Conservation (phyloP, 805 yeast genomes). For the Sugiyamaella chiloensis region DNA sequence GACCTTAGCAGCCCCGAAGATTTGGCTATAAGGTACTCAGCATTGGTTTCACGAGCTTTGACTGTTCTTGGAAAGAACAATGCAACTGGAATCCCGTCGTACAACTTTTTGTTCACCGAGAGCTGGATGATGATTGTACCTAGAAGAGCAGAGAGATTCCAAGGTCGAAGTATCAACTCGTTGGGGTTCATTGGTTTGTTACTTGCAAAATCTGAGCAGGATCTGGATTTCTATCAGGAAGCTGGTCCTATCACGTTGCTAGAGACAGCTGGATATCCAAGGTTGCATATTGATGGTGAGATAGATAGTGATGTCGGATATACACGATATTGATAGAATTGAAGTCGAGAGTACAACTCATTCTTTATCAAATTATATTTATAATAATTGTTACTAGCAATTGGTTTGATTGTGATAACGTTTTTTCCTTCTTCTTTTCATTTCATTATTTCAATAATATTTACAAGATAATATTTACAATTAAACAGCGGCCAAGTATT, state of each 20-base stretch:
- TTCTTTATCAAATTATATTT: not conserved
- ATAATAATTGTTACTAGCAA: not conserved
- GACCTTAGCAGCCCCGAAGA: slow-evolving; percentile 50
- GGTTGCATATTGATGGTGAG: slow-evolving; percentile 22
- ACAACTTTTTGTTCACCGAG: slow-evolving; percentile 77
- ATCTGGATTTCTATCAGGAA: slow-evolving; percentile 47
- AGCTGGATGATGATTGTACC: slow-evolving; percentile 89
- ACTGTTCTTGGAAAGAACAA: slow-evolving; percentile 50
- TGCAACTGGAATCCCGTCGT: slow-evolving; percentile 47
- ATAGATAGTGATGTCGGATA: slow-evolving; percentile 18
- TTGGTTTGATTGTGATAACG: not conserved
- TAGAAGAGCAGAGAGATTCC: slow-evolving; percentile 48
- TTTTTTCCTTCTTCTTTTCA: not conserved
- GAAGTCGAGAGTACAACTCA: not conserved
- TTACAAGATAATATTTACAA: not conserved
- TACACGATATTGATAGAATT: slow-evolving; percentile 15
- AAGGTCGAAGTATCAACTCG: slow-evolving; percentile 64
- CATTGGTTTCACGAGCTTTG: slow-evolving; percentile 67
- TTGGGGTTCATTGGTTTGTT: slow-evolving; percentile 78
- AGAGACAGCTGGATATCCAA: slow-evolving; percentile 61
- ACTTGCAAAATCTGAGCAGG: slow-evolving; percentile 62
- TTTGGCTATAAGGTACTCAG: slow-evolving; percentile 65
- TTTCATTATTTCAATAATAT: not conserved
- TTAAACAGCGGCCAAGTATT: too few species aligned
- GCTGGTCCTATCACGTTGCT: slow-evolving; percentile 47